A percentile compares a stretch with the other conserved stretches of the same genome.
These are phyloP conservation scores for Pythium chondricola DNA, from an alignment of 352 stramenopile genomes.

Conservation along the genomic window DNA sequence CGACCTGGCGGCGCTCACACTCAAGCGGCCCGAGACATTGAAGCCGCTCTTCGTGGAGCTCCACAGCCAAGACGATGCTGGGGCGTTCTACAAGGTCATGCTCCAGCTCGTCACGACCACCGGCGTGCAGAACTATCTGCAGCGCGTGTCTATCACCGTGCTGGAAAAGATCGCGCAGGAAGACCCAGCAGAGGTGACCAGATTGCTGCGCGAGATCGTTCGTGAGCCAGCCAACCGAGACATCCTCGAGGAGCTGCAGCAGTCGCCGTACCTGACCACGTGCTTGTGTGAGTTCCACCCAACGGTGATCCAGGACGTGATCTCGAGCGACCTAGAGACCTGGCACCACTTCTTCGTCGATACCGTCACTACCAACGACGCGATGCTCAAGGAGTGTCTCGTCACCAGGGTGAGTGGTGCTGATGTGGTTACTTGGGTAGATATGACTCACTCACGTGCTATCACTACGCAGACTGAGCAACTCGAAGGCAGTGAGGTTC, in stretches of 20 bases:
- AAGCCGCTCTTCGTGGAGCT: constrained; percentile 64
- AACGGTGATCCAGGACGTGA: constrained; percentile 54
- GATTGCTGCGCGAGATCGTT: constrained; percentile 52
- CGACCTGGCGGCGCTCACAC: constrained; percentile 43
- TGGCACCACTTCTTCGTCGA: constrained; percentile 70
- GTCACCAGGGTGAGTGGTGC: constrained; percentile 34
- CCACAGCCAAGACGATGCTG: constrained; percentile 38
- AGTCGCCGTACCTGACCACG: constrained; percentile 45
- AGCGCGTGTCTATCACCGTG: constrained; percentile 36
- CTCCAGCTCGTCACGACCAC: constrained; percentile 48
- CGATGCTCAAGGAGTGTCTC: constrained; percentile 45
- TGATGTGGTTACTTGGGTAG: too few relatives aligned
- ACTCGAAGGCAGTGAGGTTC: constrained; percentile 36
- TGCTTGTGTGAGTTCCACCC: constrained; percentile 61
- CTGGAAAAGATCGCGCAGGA: constrained; percentile 56
- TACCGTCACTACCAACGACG: constrained; percentile 39
- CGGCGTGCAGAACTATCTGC: constrained; percentile 56
- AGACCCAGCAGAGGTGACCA: constrained; percentile 41
- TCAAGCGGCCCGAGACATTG: constrained; percentile 47
- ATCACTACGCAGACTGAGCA: constrained; percentile 45
- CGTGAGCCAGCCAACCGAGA: constrained; percentile 31
- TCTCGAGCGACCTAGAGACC: constrained; percentile 47
- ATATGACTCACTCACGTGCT: too few relatives aligned
- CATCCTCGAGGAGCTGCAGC: constrained; percentile 42
- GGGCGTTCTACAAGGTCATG: constrained; percentile 59